Conservation (phyloP, 192 early-diverging fungal species). For the Physocladia obscura region DNA sequence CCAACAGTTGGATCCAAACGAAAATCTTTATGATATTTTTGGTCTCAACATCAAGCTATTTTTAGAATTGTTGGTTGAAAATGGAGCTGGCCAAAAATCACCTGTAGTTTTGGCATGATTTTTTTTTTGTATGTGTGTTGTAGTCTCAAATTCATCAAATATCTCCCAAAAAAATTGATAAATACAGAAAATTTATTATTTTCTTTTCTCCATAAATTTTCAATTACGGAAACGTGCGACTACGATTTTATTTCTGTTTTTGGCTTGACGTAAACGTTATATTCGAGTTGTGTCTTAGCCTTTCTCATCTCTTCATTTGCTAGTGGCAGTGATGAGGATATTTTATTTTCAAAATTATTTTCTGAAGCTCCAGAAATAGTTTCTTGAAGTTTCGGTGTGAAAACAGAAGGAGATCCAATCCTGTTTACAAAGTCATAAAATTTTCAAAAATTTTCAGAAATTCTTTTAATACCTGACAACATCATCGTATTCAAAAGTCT, state of each 20-base stretch:
- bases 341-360: no score
- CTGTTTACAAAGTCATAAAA: background rate
- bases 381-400: constrained; percentile 24
- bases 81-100: background rate
- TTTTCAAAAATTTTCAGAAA: background rate
- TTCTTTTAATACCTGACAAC: constrained; percentile 12
- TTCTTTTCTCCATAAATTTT: no score
- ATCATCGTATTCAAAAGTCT: constrained; percentile 23
- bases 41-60: constrained; percentile 6
- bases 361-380: no score
- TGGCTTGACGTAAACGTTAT: constrained; percentile 25
- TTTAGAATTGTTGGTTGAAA: background rate
- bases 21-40: background rate
- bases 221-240: no score
- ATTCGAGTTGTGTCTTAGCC: constrained; percentile 27
- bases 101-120: background rate
- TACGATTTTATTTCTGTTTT: constrained; percentile 7
- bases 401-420: constrained; percentile 17
- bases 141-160: no score
- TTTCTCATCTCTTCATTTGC: constrained; percentile 7
- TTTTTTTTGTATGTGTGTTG: no score
- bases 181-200: no score
- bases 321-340: no score
- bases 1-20: background rate
- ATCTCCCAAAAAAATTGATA: no score